Percentiles rank a stretch among this genome's conserved stretches.
Evolutionary conservation across 805 yeast species (phyloP).

Genomic region (Candida dajiaensis): DNA sequence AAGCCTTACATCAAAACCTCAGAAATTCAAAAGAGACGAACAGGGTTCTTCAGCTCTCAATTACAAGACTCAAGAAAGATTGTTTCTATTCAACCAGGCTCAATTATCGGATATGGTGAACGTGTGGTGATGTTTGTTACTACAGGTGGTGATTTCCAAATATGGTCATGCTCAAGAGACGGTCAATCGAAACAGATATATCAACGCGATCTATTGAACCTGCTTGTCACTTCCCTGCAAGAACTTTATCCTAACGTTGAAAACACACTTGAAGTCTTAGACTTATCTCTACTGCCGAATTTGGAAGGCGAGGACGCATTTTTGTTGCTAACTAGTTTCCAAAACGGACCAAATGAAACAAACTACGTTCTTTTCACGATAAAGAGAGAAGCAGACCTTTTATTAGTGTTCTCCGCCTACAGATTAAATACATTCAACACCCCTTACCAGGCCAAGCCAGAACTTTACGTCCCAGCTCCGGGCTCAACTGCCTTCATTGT

Average conservation of each 20-base stretch:
- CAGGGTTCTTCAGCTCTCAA: slow-evolving; percentile 29
- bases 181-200: slow-evolving; percentile 35
- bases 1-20: slow-evolving; percentile 37
- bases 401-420: slow-evolving; percentile 58
- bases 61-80: slow-evolving; percentile 35
- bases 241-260: slow-evolving; percentile 48
- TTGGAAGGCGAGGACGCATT: slow-evolving; percentile 34
- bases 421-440: slow-evolving; percentile 46
- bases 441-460: slow-evolving; percentile 34
- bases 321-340: slow-evolving; percentile 39
- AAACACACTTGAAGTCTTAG: slow-evolving; percentile 49
- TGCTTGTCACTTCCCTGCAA: slow-evolving; percentile 34
- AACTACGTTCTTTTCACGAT: slow-evolving; percentile 49
- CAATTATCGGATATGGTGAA: slow-evolving; percentile 44
- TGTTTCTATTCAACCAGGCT: slow-evolving; percentile 52
- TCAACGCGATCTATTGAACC: slow-evolving; percentile 30
- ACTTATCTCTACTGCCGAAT: slow-evolving; percentile 46
- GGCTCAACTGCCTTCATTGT: slow-evolving; percentile 55
- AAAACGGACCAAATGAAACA: slow-evolving; percentile 23
- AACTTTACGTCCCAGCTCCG: slow-evolving; percentile 51
- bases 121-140: slow-evolving; percentile 36
- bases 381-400: slow-evolving; percentile 43
- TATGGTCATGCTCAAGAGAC: slow-evolving; percentile 43
- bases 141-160: slow-evolving; percentile 37
- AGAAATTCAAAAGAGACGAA: slow-evolving; percentile 24